These are phyloP conservation scores for Pichia sp. DNA, from an alignment of 1,139 yeast genomes.

Conservation along the genomic window DNA sequence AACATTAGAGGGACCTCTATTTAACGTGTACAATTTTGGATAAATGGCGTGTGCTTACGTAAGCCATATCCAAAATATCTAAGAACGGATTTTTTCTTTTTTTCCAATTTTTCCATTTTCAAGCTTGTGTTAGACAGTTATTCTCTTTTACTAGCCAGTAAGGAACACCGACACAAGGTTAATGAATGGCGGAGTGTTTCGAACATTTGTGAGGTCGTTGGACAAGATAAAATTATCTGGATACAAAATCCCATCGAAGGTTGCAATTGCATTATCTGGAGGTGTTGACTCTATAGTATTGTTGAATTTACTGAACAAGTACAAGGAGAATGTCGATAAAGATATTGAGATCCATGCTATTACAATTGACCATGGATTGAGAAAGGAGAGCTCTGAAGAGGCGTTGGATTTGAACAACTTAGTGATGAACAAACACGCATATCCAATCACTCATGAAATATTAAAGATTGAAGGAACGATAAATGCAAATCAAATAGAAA, in stretches of 20 bases:
- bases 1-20: no score
- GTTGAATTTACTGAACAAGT: slow-evolving; percentile 43
- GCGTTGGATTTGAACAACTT: slow-evolving; percentile 31
- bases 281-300: slow-evolving; percentile 83
- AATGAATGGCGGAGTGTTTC: background rate
- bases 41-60: no score
- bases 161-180: no score
- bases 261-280: slow-evolving; percentile 61
- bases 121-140: no score
- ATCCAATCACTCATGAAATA: slow-evolving; percentile 52
- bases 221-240: background rate
- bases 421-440: slow-evolving; percentile 40
- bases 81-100: no score
- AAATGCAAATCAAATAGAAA: slow-evolving; percentile 38
- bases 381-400: slow-evolving; percentile 25
- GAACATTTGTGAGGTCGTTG: slow-evolving; percentile 2
- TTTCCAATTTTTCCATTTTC: no score
- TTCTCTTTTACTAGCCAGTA: no score
- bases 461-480: slow-evolving; percentile 31
- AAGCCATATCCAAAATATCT: no score
- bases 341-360: slow-evolving; percentile 24
- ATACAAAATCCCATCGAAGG: slow-evolving; percentile 5
- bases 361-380: slow-evolving; percentile 29
- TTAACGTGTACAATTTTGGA: no score
- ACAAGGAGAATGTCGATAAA: slow-evolving; percentile 23